Base-by-base conservation (phyloP, 179 eudicot species). In the Silene noctiflora region DNA sequence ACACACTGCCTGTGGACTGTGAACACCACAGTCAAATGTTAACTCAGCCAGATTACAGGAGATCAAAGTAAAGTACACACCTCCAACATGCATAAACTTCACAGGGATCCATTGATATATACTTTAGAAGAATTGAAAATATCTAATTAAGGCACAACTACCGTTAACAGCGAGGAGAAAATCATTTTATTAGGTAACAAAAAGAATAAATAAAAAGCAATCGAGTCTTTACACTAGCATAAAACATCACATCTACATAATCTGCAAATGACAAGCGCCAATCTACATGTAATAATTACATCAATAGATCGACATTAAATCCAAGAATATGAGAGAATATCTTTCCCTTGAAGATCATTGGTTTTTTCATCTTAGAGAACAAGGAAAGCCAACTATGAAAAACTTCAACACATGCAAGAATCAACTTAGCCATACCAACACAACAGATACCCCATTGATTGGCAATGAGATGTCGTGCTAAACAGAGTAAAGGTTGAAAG, bases 1-100 rank as follows among this genome's bases (percentile, higher is more conserved):
- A 83, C 69, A 87, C 73, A 68, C 82, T 88, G 14, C 88, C 92
- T 46, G 96, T 81, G 75, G 88, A 83, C 98, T 93, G 88, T 69
- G 71, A 42, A 67, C 27, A 72, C 11, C 69, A 51, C 7, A 22
- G 10, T 42, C 14, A 56, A 21, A 21, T 17, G 13, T 42, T 42
- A 71, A 53, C 39, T 17, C 20, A 55, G 24, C 12, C 21, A 71
- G 24, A 7, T 22, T 51, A 53, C 35, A 71, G 22, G 48, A 42
- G 48, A 42, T 6, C 11, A 16, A 8, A 12, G 33, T 3, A 8
- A 63, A 65, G 53, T 17, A 2, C 53, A 35, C 22, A 67, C 51
- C 19, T 17, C 71, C 48, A 35, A 68, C 17, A 42, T 35, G 12
- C 55, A 39, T 11, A 53, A 42, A 42, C 56, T 42, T 39, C 25